Conservation (phyloP, 129 eudicot genomes). For the Escallonia rubra region DNA sequence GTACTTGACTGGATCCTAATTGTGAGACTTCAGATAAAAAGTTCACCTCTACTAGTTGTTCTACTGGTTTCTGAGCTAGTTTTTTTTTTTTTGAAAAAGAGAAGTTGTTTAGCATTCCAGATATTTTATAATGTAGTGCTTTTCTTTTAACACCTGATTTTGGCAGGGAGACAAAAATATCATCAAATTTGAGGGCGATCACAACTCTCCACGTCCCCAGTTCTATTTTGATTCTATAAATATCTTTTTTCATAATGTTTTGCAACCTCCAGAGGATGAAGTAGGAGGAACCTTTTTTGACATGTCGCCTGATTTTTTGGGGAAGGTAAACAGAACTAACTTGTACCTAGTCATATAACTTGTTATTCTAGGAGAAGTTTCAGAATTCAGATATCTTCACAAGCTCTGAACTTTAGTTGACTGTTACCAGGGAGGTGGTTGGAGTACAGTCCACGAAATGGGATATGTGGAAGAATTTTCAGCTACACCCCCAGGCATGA, state of each 20-base stretch:
- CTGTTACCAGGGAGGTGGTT: slow-evolving; percentile 47
- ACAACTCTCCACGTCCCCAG: slow-evolving; percentile 95
- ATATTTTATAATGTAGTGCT: not conserved
- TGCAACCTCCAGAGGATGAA: slow-evolving; percentile 87
- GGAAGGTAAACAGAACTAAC: slow-evolving; percentile 37
- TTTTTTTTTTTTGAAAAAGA: too few species aligned
- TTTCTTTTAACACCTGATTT: slow-evolving; percentile 9
- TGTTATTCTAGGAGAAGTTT: not conserved
- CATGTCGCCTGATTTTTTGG: slow-evolving; percentile 51
- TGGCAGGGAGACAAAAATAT: slow-evolving; percentile 94
- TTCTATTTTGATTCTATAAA: slow-evolving; percentile 96
- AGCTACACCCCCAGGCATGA: slow-evolving; percentile 48
- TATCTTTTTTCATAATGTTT: slow-evolving; percentile 84
- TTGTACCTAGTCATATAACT: not conserved
- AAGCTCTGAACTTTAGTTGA: slow-evolving; percentile 5
- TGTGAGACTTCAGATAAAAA: too few species aligned
- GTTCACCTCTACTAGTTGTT: too few species aligned
- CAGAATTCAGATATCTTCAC: not conserved
- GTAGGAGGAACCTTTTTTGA: slow-evolving; percentile 54
- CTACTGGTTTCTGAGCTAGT: too few species aligned
- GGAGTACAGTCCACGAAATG: slow-evolving; percentile 53
- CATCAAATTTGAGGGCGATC: slow-evolving; percentile 97
- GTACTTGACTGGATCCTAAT: too few species aligned
- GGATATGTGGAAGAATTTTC: slow-evolving; percentile 46
- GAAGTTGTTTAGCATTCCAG: not conserved